These are phyloP conservation scores for Craspedostauros australis DNA, from an alignment of 108 stramenopile species.

Conservation along the genomic window DNA sequence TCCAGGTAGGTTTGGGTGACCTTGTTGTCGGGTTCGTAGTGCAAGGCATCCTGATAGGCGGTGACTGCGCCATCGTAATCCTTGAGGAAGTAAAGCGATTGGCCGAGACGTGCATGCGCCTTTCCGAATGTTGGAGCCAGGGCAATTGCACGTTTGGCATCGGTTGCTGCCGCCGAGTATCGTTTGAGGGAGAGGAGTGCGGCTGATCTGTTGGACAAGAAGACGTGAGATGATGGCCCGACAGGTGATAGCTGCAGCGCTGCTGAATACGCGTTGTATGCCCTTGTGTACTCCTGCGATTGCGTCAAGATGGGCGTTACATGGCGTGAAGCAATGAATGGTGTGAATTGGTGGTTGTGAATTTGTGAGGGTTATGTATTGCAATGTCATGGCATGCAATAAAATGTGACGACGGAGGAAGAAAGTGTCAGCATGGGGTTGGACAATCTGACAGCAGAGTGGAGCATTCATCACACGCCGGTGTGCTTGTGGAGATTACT, in stretches of 20 bases:
- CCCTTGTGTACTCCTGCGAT: conserved; percentile 80
- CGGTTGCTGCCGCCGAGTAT: conserved; percentile 78
- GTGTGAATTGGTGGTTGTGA: background rate
- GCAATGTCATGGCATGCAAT: no score
- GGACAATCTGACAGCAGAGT: no score
- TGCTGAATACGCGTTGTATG: conserved; percentile 85
- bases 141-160: conserved; percentile 77
- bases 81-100: conserved; percentile 79
- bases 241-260: conserved; percentile 82
- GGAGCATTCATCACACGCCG: no score
- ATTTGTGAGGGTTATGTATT: background rate
- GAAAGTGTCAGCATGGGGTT: no score
- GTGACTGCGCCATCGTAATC: conserved; percentile 75
- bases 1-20: conserved; percentile 76
- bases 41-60: conserved; percentile 84
- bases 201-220: conserved; percentile 82
- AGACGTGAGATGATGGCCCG: conserved; percentile 85
- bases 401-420: no score
- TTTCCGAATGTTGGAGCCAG: conserved; percentile 90
- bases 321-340: no score
- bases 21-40: conserved; percentile 64
- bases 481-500: no score
- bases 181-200: conserved; percentile 74
- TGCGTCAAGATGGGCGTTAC: no score
- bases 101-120: conserved; percentile 87